phyloP scores from a whole-genome alignment of 805 yeast species.

The Lachancea quebecensis region DNA sequence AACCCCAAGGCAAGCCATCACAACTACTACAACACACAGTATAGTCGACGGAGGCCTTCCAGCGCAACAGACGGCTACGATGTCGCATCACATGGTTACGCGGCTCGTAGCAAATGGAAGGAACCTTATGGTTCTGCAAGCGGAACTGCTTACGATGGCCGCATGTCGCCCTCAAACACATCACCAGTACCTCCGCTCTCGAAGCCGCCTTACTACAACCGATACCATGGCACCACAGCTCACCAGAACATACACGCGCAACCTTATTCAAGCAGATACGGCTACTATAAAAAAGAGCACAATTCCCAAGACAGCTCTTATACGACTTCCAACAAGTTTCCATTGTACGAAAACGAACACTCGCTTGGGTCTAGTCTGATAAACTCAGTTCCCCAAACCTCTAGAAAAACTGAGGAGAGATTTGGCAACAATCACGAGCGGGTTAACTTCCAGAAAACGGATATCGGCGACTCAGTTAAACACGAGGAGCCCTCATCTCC shows the following conservation, averaged over 20 bases:
- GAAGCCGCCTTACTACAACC: not conserved
- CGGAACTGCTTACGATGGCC: not conserved
- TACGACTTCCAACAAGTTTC: too few species aligned
- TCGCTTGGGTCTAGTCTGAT: constrained; percentile 26
- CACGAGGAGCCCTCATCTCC: not conserved
- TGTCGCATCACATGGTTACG: not conserved
- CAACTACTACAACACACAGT: constrained; percentile 1
- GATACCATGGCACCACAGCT: not conserved
- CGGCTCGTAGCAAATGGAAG: constrained; percentile 6
- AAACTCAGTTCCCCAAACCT: constrained; percentile 25
- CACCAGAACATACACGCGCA: not conserved
- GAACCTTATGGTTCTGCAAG: not conserved
- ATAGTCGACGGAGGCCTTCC: constrained; percentile 3
- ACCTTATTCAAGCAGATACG: constrained; percentile 4
- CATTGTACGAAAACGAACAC: constrained; percentile 9
- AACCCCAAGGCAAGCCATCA: not conserved
- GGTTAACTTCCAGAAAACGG: constrained; percentile 3
- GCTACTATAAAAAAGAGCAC: constrained; percentile 1
- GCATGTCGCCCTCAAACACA: not conserved
- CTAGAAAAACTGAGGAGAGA: constrained; percentile 17
- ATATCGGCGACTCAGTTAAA: not conserved
- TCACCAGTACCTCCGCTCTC: not conserved
- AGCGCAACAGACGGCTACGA: constrained; percentile 4
- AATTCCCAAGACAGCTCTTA: not conserved
- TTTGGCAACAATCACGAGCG: constrained; percentile 14